These are phyloP conservation scores for Athelia psychrophila DNA, from an alignment of 1,284 basidiomycete genomes.

Conservation along the genomic window DNA sequence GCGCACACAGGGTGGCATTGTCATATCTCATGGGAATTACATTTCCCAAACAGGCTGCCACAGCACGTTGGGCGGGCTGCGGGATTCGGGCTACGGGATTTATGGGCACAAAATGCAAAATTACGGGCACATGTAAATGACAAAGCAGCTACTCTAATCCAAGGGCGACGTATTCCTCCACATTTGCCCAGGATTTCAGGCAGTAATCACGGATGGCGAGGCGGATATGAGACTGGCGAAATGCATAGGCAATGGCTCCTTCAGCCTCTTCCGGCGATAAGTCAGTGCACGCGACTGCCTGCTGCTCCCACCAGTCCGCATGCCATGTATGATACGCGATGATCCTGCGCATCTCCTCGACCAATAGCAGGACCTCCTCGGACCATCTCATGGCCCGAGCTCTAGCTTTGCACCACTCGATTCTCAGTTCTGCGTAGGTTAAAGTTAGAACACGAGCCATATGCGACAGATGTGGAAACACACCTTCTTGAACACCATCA, in stretches of 20 bases:
- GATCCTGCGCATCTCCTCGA: slow-evolving; percentile 28
- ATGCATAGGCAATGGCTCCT: not conserved
- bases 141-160: no score
- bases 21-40: no score
- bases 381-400: slow-evolving; percentile 27
- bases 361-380: slow-evolving; percentile 27
- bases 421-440: slow-evolving; percentile 12
- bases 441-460: not conserved
- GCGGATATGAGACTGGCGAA: not conserved
- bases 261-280: not conserved
- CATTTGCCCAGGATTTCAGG: no score
- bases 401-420: slow-evolving; percentile 28
- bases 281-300: not conserved
- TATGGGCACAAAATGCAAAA: no score
- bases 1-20: no score
- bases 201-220: not conserved
- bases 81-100: no score
- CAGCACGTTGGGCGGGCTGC: no score
- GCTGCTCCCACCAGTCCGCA: not conserved
- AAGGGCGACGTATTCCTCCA: no score
- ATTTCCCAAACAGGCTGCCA: no score
- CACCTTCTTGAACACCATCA: not conserved
- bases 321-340: not conserved
- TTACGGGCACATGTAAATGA: no score
- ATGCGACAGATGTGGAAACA: not conserved